Percentiles rank a stretch among this genome's conserved stretches.
Evolutionary conservation across 1,284 basidiomycete species (phyloP).

Genomic region (Limonomyces culmigenus): DNA sequence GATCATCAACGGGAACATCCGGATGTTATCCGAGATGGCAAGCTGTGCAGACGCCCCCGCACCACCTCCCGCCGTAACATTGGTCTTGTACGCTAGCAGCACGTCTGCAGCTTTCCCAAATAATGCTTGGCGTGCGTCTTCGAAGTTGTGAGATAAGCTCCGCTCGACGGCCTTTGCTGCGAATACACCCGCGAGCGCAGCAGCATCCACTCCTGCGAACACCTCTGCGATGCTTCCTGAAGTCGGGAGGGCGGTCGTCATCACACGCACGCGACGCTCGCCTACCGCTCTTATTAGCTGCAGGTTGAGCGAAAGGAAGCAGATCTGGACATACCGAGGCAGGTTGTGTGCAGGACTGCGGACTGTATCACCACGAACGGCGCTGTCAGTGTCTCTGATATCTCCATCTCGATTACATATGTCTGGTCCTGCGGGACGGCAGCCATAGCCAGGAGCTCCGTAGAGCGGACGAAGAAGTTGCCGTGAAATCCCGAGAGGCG

Average conservation of each 20-base stretch:
- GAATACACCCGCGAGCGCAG: constrained; percentile 79
- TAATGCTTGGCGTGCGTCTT: constrained; percentile 86
- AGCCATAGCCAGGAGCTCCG: constrained; percentile 92
- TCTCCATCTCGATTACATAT: constrained; percentile 93
- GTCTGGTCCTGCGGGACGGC: constrained; percentile 96
- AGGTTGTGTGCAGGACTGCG: constrained; percentile 91
- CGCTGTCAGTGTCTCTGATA: constrained; percentile 87
- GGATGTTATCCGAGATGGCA: constrained; percentile 83
- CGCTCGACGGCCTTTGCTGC: constrained; percentile 97
- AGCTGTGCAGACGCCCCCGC: constrained; percentile 88
- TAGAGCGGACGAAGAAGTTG: constrained; percentile 98
- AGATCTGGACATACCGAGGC: constrained; percentile 55
- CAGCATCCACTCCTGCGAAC: constrained; percentile 89
- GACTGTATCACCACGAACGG: constrained; percentile 95
- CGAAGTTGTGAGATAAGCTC: constrained; percentile 77
- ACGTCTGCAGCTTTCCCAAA: constrained; percentile 87
- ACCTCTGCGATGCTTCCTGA: constrained; percentile 88
- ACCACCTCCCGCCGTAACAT: constrained; percentile 87
- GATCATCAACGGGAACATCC: constrained; percentile 81
- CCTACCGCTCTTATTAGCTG: constrained; percentile 25
- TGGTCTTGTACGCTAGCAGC: constrained; percentile 84
- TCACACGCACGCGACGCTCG: constrained; percentile 90
- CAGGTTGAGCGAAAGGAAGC: too few species aligned
- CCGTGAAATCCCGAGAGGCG: constrained; percentile 98
- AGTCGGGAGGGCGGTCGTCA: constrained; percentile 86